phyloP scores from a whole-genome alignment of 768 basidiomycete genomes.

The Russula dissimulans region DNA sequence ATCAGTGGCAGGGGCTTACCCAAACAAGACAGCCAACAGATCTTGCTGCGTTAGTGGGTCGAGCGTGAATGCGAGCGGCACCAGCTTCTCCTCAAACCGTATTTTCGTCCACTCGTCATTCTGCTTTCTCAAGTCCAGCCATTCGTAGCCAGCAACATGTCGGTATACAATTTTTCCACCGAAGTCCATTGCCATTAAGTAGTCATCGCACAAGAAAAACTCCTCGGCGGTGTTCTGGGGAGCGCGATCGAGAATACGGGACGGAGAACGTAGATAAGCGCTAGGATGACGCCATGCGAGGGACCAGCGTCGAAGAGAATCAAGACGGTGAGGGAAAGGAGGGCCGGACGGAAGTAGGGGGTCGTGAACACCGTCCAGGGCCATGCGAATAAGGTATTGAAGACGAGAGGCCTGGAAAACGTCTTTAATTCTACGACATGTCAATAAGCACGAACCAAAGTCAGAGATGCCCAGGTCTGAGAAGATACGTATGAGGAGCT shows the following conservation, averaged over 20 bases:
- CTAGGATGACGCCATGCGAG: neutral
- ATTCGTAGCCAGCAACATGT: neutral
- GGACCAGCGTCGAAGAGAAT: neutral
- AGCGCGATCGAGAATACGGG: neutral
- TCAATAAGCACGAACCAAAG: neutral
- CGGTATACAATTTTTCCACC: neutral
- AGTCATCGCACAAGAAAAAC: neutral
- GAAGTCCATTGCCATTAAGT: neutral
- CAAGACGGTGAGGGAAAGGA: neutral
- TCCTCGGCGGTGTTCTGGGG: neutral
- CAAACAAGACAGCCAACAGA: neutral
- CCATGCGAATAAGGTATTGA: neutral
- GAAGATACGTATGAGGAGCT: slow-evolving; percentile 1
- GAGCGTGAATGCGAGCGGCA: neutral
- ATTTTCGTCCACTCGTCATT: neutral
- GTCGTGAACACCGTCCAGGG: neutral
- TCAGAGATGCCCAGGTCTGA: neutral
- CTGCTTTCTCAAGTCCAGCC: neutral
- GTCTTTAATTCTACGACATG: neutral
- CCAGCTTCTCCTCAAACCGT: neutral
- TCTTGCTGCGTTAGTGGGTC: neutral
- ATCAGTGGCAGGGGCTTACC: neutral
- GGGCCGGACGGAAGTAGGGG: neutral
- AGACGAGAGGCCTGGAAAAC: neutral
- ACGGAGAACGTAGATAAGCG: neutral